phyloP scores from a whole-genome alignment of 2,329 filamentous ascomycete genomes.

The Mollisia scopiformis region DNA sequence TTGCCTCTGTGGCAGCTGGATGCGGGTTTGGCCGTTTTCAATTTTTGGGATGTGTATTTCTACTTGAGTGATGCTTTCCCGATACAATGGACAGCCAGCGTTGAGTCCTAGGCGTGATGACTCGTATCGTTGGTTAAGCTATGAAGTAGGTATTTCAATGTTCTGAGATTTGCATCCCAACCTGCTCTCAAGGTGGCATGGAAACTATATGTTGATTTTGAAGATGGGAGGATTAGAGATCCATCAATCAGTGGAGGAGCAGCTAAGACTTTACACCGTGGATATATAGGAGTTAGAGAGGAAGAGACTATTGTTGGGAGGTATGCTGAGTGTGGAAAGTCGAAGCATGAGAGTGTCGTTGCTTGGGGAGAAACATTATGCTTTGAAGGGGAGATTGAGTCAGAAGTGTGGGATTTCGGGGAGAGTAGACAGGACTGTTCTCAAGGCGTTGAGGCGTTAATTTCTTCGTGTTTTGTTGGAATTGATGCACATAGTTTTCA shows the following conservation, averaged over 20 bases:
- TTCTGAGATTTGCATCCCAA: no score
- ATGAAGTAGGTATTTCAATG: no score
- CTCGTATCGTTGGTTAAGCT: no score
- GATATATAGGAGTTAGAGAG: no score
- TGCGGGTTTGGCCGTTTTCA: no score
- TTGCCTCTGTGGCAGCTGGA: not conserved
- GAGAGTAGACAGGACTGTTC: not conserved
- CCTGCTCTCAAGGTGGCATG: no score
- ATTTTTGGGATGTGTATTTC: constrained; percentile 57
- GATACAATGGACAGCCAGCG: constrained; percentile 51
- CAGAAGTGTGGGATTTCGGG: no score
- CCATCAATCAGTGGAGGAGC: constrained; percentile 51
- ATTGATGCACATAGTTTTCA: no score
- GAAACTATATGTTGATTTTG: no score
- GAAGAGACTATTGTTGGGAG: constrained; percentile 61
- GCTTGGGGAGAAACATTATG: constrained; percentile 46
- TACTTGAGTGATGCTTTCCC: constrained; percentile 53
- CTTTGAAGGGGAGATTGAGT: constrained; percentile 42
- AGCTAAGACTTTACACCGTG: constrained; percentile 44
- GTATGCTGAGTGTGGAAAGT: constrained; percentile 53
- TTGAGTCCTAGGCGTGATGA: constrained; percentile 52
- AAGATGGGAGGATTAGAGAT: constrained; percentile 57
- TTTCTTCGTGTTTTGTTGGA: no score
- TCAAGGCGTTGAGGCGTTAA: no score
- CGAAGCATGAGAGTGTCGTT: constrained; percentile 56